These are phyloP conservation scores for Leccinum obscurum DNA, from an alignment of 768 basidiomycete genomes.

Conservation along the genomic window DNA sequence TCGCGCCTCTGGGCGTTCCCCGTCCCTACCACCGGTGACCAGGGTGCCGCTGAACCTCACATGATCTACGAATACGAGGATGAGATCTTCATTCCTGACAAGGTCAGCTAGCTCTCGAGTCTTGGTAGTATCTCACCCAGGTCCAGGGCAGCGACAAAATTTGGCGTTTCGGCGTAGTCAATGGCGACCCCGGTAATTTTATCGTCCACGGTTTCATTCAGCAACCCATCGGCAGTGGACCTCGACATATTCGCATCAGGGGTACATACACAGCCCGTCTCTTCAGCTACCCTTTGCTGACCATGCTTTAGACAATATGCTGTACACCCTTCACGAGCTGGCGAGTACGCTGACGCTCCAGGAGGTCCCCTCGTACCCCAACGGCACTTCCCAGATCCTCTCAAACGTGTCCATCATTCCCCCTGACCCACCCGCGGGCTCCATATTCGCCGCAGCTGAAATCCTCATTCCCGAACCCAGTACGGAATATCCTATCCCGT, in stretches of 20 bases:
- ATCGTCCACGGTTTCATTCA: slow-evolving; percentile 60
- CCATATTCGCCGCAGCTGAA: slow-evolving; percentile 55
- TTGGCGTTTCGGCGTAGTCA: slow-evolving; percentile 45
- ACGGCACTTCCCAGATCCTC: slow-evolving; percentile 51
- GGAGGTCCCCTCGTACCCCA: slow-evolving; percentile 44
- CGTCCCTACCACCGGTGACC: slow-evolving; percentile 30
- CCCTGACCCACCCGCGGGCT: slow-evolving; percentile 37
- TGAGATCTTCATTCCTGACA: slow-evolving; percentile 65
- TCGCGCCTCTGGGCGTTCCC: slow-evolving; percentile 57
- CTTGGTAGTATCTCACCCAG: neutral
- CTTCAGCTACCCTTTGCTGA: neutral
- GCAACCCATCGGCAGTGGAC: slow-evolving; percentile 58
- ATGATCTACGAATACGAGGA: slow-evolving; percentile 56
- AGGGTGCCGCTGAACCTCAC: slow-evolving; percentile 58
- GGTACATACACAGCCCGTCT: slow-evolving; percentile 20
- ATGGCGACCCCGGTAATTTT: slow-evolving; percentile 45
- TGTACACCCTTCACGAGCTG: slow-evolving; percentile 58
- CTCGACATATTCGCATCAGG: slow-evolving; percentile 48
- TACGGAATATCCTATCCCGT: slow-evolving; percentile 46
- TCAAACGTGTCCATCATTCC: slow-evolving; percentile 51
- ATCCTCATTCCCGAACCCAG: slow-evolving; percentile 58
- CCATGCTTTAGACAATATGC: slow-evolving; percentile 40
- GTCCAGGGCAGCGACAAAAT: slow-evolving; percentile 64
- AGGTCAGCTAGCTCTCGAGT: slow-evolving; percentile 40
- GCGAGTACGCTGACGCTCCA: slow-evolving; percentile 60